These are phyloP conservation scores for Candida stauntonica DNA, from an alignment of 805 yeast genomes.

Conservation along the genomic window DNA sequence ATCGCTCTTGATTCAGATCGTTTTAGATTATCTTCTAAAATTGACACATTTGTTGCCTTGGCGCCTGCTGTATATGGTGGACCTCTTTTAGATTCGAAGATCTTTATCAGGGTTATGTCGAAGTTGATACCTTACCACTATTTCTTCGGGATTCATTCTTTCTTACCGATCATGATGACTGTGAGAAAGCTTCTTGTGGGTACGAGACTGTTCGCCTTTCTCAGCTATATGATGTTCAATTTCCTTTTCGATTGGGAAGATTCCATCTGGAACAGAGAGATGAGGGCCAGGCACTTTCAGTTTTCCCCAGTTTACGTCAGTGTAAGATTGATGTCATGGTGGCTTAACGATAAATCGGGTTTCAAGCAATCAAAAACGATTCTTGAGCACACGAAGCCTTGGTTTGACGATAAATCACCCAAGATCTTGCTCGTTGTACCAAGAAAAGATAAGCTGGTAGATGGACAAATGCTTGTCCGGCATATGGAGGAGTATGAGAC, in stretches of 20 bases:
- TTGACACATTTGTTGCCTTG: slow-evolving; percentile 68
- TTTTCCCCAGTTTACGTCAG: slow-evolving; percentile 86
- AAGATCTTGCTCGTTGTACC: slow-evolving; percentile 66
- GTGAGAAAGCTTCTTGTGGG: slow-evolving; percentile 48
- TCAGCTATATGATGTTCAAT: slow-evolving; percentile 80
- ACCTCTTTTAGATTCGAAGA: slow-evolving; percentile 54
- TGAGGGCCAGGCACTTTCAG: slow-evolving; percentile 71
- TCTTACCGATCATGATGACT: slow-evolving; percentile 68
- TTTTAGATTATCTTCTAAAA: slow-evolving; percentile 44
- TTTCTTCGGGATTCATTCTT: slow-evolving; percentile 74
- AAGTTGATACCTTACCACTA: slow-evolving; percentile 41
- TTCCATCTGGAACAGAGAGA: slow-evolving; percentile 60
- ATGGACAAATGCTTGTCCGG: slow-evolving; percentile 60
- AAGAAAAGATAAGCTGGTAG: slow-evolving; percentile 69
- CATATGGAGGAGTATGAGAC: slow-evolving; percentile 61
- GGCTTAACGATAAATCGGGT: slow-evolving; percentile 58
- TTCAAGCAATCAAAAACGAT: slow-evolving; percentile 36
- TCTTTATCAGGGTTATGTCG: slow-evolving; percentile 62
- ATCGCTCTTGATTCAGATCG: slow-evolving; percentile 54
- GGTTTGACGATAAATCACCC: slow-evolving; percentile 55
- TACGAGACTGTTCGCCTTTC: slow-evolving; percentile 50
- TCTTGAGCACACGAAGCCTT: slow-evolving; percentile 46
- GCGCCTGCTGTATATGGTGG: slow-evolving; percentile 96
- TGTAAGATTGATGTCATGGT: slow-evolving; percentile 84
- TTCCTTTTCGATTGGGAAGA: slow-evolving; percentile 88